Percentiles rank a stretch among this genome's conserved stretches.
These are phyloP conservation scores for Stachybotrys echinatus DNA, from an alignment of 2,329 filamentous ascomycete species.

Conservation along the genomic window DNA sequence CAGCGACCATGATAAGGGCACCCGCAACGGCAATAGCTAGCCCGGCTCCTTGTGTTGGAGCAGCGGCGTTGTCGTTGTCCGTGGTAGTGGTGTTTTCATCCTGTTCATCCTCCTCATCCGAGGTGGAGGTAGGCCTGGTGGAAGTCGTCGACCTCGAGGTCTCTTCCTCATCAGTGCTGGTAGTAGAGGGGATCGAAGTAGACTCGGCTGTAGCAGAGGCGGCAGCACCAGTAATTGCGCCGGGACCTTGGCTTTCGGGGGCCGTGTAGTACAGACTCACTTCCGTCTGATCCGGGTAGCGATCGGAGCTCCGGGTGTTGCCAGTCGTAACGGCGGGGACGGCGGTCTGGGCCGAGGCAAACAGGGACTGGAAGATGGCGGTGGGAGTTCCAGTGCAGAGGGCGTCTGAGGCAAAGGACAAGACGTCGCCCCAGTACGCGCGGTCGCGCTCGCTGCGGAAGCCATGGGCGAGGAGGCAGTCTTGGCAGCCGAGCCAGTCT, in stretches of 20 bases:
- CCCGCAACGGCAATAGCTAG: slow-evolving; percentile 19
- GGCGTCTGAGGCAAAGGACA: slow-evolving; percentile 24
- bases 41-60: slow-evolving; percentile 16
- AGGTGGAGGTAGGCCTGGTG: neutral
- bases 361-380: slow-evolving; percentile 26
- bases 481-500: slow-evolving; percentile 35
- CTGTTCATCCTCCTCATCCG: neutral
- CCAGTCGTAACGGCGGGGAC: slow-evolving; percentile 19
- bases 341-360: slow-evolving; percentile 19
- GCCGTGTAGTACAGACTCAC: slow-evolving; percentile 37
- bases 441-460: slow-evolving; percentile 27
- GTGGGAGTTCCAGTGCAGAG: slow-evolving; percentile 34
- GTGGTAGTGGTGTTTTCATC: neutral
- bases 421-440: slow-evolving; percentile 25
- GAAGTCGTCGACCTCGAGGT: neutral
- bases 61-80: slow-evolving; percentile 14
- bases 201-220: slow-evolving; percentile 25
- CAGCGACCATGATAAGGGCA: slow-evolving; percentile 18
- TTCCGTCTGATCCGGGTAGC: slow-evolving; percentile 28
- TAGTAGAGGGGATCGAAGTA: slow-evolving; percentile 7
- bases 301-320: slow-evolving; percentile 23
- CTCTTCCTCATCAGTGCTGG: neutral
- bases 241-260: slow-evolving; percentile 29
- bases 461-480: slow-evolving; percentile 35
- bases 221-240: slow-evolving; percentile 34